Base-by-base conservation (phyloP, 169 alveolate species). In the Plasmodium inui region DNA sequence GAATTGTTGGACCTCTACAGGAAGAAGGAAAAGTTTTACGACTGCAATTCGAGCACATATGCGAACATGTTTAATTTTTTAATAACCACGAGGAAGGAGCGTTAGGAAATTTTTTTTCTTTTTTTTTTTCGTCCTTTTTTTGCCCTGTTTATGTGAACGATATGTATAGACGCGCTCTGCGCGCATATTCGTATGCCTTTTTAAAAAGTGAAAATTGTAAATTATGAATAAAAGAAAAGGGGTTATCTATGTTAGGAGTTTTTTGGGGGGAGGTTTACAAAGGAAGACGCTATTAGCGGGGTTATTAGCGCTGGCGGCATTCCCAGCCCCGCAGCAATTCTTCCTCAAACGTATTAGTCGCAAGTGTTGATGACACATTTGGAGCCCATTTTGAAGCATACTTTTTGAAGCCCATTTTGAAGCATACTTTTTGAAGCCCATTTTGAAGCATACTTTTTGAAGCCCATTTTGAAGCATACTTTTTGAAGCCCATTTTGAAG, bases 1-100 rank as follows among this genome's bases (percentile, higher is more conserved):
- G 93, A 86, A 34, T 53, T 86, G 70, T 14, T 78, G 80, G 93
- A 86, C 72, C 39, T 86, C 17, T 86, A 74, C 79, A 30, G 80
- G 67, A 86, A 86, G 67, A 86, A 86, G 44, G 93, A 86, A 86
- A 86, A 86, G 34, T 86, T 86, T 30, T 86, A 86, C 72, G 93
- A 86, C 22, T 50, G 78, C 57, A 50, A 78, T 74, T 86, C 88
- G 32, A 86, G 70, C 46, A 78, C 34, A 78, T 86, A 76, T 76
- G 17, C 84, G 8, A 76, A 74, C 22, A 86, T 86, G 86, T 70
- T 74, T 46, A 76, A 86, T 76, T 86, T 86, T 22, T 76, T 86
- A 86, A 78, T 37, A 76, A 71, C 46, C 19, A 73, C 22, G 84
- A 67, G 19, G 34, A 81, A 44, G 73, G 70, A 81, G 32, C 30